Conservation (phyloP, 1,139 yeast genomes). For the Fermentozyma sake region DNA sequence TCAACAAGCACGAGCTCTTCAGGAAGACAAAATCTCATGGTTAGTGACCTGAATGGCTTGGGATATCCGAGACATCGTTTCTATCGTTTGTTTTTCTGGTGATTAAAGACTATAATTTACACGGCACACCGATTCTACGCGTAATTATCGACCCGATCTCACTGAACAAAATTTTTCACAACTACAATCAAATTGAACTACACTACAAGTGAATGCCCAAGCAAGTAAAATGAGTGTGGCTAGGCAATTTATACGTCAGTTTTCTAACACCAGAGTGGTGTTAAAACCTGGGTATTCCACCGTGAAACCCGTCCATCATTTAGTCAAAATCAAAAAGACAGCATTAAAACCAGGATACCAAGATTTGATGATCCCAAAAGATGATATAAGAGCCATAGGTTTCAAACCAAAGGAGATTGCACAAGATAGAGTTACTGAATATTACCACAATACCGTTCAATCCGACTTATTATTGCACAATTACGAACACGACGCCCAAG, state of each 20-base stretch:
- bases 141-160: constrained; percentile 4
- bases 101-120: no score
- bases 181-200: neutral
- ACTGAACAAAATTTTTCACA: constrained; percentile 3
- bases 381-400: constrained; percentile 73
- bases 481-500: constrained; percentile 60
- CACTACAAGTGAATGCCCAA: no score
- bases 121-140: neutral
- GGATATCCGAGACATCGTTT: no score
- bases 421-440: constrained; percentile 78
- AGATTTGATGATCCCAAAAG: constrained; percentile 59
- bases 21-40: constrained; percentile 8
- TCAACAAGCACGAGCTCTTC: constrained; percentile 4
- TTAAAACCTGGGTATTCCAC: constrained; percentile 71
- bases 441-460: constrained; percentile 67
- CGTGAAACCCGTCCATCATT: constrained; percentile 89
- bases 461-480: constrained; percentile 75
- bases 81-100: no score
- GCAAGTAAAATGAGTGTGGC: constrained; percentile 12
- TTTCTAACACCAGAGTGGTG: constrained; percentile 37
- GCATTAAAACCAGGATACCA: constrained; percentile 67
- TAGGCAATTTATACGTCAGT: constrained; percentile 34
- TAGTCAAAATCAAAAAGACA: constrained; percentile 68
- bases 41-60: no score
- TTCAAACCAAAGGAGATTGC: constrained; percentile 67